Conservation (phyloP, 345 rosid species). For the Crucihimalaya himalaica region DNA sequence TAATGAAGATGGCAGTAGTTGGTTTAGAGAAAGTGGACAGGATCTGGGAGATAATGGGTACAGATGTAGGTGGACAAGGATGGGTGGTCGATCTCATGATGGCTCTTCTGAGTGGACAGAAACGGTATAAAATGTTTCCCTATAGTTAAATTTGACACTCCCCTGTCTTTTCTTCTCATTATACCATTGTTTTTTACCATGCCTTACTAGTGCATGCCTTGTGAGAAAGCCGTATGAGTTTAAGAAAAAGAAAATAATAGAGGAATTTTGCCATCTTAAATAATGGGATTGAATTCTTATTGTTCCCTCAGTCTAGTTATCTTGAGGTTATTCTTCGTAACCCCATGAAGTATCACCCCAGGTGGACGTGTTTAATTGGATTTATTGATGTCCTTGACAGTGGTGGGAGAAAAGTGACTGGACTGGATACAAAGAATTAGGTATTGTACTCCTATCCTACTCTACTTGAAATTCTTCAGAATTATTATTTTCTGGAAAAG, state of each 20-base stretch:
- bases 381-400: conserved; percentile 92
- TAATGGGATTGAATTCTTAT: conserved; percentile 12
- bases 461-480: background rate
- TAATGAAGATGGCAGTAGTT: conserved; percentile 89
- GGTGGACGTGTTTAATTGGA: conserved; percentile 75
- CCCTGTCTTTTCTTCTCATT: background rate
- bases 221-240: background rate
- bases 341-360: conserved; percentile 55
- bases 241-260: background rate
- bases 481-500: conserved; percentile 5
- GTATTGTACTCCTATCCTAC: conserved; percentile 45
- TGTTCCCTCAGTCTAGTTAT: conserved; percentile 5
- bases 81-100: conserved; percentile 88
- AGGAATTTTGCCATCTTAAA: background rate
- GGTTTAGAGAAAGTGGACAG: conserved; percentile 92
- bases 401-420: conserved; percentile 99
- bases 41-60: conserved; percentile 84
- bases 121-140: conserved; percentile 56
- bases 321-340: conserved; percentile 48
- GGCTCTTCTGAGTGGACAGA: conserved; percentile 93
- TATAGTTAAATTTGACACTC: conserved; percentile 17
- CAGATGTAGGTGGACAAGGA: conserved; percentile 94
- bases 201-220: conserved; percentile 11
- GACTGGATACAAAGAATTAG: conserved; percentile 99
- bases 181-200: conserved; percentile 4